phyloP scores from a whole-genome alignment of 2,329 filamentous ascomycete species.

The Fusarium subglutinans region DNA sequence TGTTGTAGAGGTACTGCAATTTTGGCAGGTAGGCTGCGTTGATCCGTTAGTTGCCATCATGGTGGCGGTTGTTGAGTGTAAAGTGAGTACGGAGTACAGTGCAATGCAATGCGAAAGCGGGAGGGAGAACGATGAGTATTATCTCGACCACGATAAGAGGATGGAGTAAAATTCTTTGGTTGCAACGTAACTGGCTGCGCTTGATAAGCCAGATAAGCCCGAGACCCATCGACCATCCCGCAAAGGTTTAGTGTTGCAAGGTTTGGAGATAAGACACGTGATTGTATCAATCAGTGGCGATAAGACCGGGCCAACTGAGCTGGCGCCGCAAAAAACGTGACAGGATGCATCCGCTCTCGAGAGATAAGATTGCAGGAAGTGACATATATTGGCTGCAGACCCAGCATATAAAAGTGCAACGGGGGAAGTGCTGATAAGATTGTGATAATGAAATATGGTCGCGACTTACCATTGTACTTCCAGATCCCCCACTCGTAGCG shows the following conservation, averaged over 20 bases:
- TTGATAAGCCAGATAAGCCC: conserved; percentile 51
- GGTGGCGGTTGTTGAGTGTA: conserved; percentile 47
- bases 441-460: conserved; percentile 13
- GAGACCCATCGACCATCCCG: conserved; percentile 28
- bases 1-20: conserved; percentile 94
- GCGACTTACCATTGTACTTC: conserved; percentile 53
- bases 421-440: conserved; percentile 5
- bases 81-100: conserved; percentile 33
- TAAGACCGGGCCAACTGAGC: conserved; percentile 24
- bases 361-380: conserved; percentile 23
- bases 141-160: conserved; percentile 53
- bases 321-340: conserved; percentile 12
- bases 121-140: conserved; percentile 46
- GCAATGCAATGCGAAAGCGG: conserved; percentile 33
- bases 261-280: conserved; percentile 45
- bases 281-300: conserved; percentile 37
- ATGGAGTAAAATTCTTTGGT: conserved; percentile 49
- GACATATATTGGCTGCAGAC: not conserved
- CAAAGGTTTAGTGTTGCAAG: conserved; percentile 33
- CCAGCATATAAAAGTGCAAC: conserved; percentile 11
- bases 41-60: conserved; percentile 68
- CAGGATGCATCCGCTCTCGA: conserved; percentile 8
- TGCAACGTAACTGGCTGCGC: conserved; percentile 38
- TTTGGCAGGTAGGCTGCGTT: conserved; percentile 93
- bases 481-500: conserved; percentile 52